These are phyloP conservation scores for Bipolaris oryzae DNA, from an alignment of 2,329 filamentous ascomycete species.

Conservation along the genomic window DNA sequence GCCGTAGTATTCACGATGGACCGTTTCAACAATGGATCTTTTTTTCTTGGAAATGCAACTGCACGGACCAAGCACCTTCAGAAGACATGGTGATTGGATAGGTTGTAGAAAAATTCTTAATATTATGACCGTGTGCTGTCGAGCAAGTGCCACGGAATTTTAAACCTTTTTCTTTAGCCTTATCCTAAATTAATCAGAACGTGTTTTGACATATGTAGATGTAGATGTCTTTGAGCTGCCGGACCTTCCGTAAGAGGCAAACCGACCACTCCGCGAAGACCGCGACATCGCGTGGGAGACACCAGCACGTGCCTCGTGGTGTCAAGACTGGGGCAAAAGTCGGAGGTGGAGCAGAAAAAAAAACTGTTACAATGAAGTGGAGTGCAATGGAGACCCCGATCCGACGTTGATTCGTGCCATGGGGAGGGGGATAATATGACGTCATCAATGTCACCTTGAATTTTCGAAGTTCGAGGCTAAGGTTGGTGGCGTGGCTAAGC, in stretches of 20 bases:
- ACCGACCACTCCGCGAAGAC: not conserved
- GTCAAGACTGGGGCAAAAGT: not conserved
- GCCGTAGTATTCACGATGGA: too few relatives aligned
- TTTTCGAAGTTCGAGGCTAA: conserved; percentile 9
- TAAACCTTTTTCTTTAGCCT: not conserved
- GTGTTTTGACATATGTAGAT: not conserved
- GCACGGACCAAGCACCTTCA: not conserved
- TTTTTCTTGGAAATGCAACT: not conserved
- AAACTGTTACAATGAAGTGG: not conserved
- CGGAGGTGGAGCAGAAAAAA: conserved; percentile 8
- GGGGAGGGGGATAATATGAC: conserved; percentile 13
- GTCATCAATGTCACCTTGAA: conserved; percentile 8
- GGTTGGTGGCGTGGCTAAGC: conserved; percentile 19
- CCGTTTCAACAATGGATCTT: not conserved
- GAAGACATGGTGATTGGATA: not conserved
- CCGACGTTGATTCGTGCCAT: conserved; percentile 5
- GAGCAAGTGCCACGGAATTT: not conserved
- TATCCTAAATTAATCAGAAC: not conserved
- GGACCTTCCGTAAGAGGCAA: not conserved
- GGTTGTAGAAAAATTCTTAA: not conserved
- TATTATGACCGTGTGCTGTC: not conserved
- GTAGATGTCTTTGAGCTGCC: not conserved
- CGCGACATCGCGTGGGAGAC: not conserved
- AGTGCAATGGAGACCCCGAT: not conserved
- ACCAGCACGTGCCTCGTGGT: not conserved